Evolutionary conservation across 306 rosid genomes (phyloP), one percentile per base, ranked within the genome.

Genomic region (Carpinus viminea): DNA sequence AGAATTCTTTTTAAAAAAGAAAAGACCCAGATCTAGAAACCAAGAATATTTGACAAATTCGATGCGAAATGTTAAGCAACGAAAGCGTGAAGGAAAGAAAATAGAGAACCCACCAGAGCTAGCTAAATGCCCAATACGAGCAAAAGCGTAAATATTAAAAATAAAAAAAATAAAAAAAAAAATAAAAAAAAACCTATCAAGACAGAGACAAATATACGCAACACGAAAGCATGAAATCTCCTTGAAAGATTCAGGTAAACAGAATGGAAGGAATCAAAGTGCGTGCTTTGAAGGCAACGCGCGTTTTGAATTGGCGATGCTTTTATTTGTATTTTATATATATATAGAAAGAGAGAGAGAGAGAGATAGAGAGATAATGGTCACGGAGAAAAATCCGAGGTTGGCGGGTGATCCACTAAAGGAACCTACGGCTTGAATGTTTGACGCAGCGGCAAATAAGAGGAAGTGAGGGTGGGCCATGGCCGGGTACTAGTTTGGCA

Each of bases 321-420:
- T 56, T 66, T 24, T 76, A 48, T 54, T 68, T 75, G 72, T 45
- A 62, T 50, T 3, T 79, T 76, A 26, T 80, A 31, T 46, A 36
- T 74, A 52, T 12, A 13, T 59, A 18, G 36, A 7, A 24, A 12
- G 52, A 41, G 9, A 68, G 52, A 46, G 73, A 24, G 73, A 68
- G 21, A 65, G 46, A 52, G 75, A 76, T 66, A 72, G 18, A 12
- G 54, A 47, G 48, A 73, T 56, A 59, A 36, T 36, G 77, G 60
- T 71, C 64, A 55, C 64, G 77, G 71, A 73, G 81, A 77, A 46
- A 82, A 43, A n/a, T 74, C 90, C 91, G 96, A 89, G 34, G 82
- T 74, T 86, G 91, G 87, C 91, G 97, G 93, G 38, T 64, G 81
- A 88, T 76, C 88, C 85, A 79, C 72, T 41, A 72, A 80, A 56